Evolutionary conservation across 2,329 filamentous ascomycete genomes (phyloP).

Genomic region (Calonectria fujianensis): DNA sequence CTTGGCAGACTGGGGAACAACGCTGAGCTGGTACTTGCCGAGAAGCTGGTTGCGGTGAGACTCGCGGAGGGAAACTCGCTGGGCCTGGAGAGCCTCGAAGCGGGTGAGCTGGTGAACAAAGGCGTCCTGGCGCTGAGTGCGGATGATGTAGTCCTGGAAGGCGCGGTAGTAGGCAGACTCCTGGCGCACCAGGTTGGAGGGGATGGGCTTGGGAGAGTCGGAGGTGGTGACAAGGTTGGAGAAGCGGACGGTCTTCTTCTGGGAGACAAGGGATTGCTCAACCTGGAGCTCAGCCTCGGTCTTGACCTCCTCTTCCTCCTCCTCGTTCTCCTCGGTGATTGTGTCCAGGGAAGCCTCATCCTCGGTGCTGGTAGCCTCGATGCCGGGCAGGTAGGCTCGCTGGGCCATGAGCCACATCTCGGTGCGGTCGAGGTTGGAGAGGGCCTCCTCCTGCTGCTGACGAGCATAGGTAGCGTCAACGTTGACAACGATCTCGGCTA

Average conservation of each 20-base stretch:
- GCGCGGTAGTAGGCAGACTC: constrained; percentile 92
- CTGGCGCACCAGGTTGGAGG: constrained; percentile 71
- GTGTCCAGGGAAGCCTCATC: constrained; percentile 61
- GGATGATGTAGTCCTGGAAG: constrained; percentile 84
- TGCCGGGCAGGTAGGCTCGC: constrained; percentile 82
- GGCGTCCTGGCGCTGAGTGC: constrained; percentile 80
- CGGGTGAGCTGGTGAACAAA: constrained; percentile 90
- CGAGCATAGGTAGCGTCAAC: constrained; percentile 85
- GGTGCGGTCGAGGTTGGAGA: constrained; percentile 88
- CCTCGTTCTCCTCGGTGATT: constrained; percentile 56
- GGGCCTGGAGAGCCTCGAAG: constrained; percentile 91
- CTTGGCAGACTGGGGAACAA: constrained; percentile 80
- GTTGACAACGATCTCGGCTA: constrained; percentile 79
- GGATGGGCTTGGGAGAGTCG: constrained; percentile 70
- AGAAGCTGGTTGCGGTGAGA: constrained; percentile 87
- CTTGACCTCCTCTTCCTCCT: constrained; percentile 56
- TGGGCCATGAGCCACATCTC: constrained; percentile 91
- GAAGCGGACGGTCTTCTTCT: constrained; percentile 87
- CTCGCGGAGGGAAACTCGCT: constrained; percentile 83
- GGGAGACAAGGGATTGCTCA: constrained; percentile 56
- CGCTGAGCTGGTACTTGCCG: constrained; percentile 88
- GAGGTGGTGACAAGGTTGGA: constrained; percentile 71
- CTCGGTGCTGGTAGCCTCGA: constrained; percentile 69
- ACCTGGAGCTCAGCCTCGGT: constrained; percentile 54
- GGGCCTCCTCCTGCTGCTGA: constrained; percentile 81